Evolutionary conservation across 2,329 filamentous ascomycete species (phyloP).

Genomic region (Cladosporium sp.): DNA sequence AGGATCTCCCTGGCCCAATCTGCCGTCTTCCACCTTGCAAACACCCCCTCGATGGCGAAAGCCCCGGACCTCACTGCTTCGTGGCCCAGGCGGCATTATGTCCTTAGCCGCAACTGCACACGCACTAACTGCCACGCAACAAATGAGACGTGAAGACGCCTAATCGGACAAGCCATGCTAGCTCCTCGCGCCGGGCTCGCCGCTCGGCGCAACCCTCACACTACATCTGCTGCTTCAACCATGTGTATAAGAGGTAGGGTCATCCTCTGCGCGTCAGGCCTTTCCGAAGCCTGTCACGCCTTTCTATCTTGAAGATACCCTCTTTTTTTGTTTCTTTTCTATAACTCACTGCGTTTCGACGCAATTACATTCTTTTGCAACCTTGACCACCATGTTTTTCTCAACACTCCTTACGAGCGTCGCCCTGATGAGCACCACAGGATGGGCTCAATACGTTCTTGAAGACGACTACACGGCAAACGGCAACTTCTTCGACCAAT

Average conservation of each 20-base stretch:
- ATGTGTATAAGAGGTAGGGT: constrained; percentile 14
- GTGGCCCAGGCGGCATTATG: constrained; percentile 5
- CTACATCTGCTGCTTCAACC: constrained; percentile 1
- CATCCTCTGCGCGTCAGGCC: constrained; percentile 6
- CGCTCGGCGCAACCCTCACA: constrained; percentile 9
- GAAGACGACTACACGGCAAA: constrained; percentile 49
- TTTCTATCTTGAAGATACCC: constrained; percentile 18
- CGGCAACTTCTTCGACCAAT: constrained; percentile 53
- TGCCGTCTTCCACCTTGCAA: constrained; percentile 2
- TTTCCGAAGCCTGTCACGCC: constrained; percentile 4
- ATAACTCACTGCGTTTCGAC: constrained; percentile 21
- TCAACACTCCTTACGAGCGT: constrained; percentile 24
- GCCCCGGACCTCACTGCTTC: constrained; percentile 10
- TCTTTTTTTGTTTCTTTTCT: constrained; percentile 16
- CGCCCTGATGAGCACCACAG: constrained; percentile 28
- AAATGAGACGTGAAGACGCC: constrained; percentile 8
- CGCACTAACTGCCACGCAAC: constrained; percentile 11
- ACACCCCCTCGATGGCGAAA: constrained; percentile 6
- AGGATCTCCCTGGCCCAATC: constrained; percentile 4
- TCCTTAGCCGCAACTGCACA: constrained; percentile 11
- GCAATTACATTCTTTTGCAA: constrained; percentile 21
- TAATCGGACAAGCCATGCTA: constrained; percentile 10
- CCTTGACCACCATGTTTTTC: constrained; percentile 25
- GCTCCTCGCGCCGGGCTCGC: constrained; percentile 5
- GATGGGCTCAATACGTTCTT: constrained; percentile 38